Base-by-base conservation (phyloP, 2,329 filamentous ascomycete genomes). In the Xylariaceae sp. region DNA sequence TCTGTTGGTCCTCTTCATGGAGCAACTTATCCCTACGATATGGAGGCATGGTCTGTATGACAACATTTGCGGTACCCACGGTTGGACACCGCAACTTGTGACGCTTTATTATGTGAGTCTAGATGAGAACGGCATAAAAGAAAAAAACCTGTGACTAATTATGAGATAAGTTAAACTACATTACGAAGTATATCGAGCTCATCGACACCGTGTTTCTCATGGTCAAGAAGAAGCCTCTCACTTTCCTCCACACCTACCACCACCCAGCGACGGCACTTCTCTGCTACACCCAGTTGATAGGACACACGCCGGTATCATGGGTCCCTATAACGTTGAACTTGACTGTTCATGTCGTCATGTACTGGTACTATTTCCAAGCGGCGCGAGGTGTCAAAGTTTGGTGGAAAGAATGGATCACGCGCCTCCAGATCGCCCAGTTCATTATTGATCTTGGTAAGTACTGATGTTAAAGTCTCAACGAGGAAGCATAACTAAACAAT, bases 311-410 rank as follows among this genome's bases (percentile, higher is more conserved):
- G 37, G 90, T 96, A 43, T 94, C 90, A 49, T 96, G 91, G 91
- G 88, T 94, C 43, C 84, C 85, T 50, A 96, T 96, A 66, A 85
- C 82, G 38, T 81, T 96, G 61, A 96, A 96, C 77, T 73, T 96
- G 64, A 82, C 81, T 52, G 91, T 96, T 39, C 91, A 96, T 72
- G 91, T 96, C 47, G 87, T 95, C 65, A 96, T 96, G 91, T 96
- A 96, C 83, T 95, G 90, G 90, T 96, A 96, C 82, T 96, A 96
- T 81, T 96, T 96, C 83, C 91, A 96, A 78, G 90, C 88, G 64
- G 90, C 91, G 40, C 89, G 91, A 60, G 92, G 92, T 57, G 82
- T 96, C 68, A 85, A 83, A 61, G 92, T 95, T 71, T 95, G 89
- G 90, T 96, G 91, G 91, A 96, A 96, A 84, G 88, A 95, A 75